Evolutionary conservation across 768 basidiomycete species (phyloP).

Genomic region (Podaxis sp.): DNA sequence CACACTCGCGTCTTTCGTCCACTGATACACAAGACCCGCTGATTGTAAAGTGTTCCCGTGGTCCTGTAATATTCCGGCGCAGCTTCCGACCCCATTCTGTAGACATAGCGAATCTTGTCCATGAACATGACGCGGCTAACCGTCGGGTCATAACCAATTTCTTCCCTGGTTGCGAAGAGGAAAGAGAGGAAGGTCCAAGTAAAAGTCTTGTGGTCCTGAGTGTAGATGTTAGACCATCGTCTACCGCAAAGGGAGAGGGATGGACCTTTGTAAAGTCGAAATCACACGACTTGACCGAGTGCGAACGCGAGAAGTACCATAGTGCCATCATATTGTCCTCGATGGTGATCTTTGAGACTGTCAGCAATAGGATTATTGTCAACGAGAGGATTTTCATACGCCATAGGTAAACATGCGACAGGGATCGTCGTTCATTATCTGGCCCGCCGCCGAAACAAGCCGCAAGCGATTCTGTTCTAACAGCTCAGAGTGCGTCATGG

Average conservation of each 20-base stretch:
- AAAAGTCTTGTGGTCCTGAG: not conserved
- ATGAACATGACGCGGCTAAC: not conserved
- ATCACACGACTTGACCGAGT: not conserved
- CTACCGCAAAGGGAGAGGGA: not conserved
- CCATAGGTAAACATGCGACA: not conserved
- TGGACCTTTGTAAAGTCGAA: slow-evolving; percentile 4
- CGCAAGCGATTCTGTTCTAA: not conserved
- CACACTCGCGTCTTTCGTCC: too few species aligned
- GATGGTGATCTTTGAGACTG: not conserved
- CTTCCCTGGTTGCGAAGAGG: not conserved
- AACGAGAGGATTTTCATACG: not conserved
- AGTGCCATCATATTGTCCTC: not conserved
- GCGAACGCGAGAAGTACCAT: too few species aligned
- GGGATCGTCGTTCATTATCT: slow-evolving; percentile 3
- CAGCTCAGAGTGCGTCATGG: not conserved
- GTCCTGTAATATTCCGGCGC: not conserved
- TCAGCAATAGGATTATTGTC: not conserved
- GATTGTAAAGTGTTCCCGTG: too few species aligned
- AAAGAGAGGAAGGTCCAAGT: slow-evolving; percentile 3
- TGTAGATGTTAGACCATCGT: not conserved
- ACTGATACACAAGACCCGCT: too few species aligned
- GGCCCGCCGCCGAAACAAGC: not conserved
- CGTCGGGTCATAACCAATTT: slow-evolving; percentile 7
- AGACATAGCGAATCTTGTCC: too few species aligned
- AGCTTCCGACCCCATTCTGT: not conserved